Base-by-base conservation (phyloP, 305 asterid species). In the Galium porrigens region DNA sequence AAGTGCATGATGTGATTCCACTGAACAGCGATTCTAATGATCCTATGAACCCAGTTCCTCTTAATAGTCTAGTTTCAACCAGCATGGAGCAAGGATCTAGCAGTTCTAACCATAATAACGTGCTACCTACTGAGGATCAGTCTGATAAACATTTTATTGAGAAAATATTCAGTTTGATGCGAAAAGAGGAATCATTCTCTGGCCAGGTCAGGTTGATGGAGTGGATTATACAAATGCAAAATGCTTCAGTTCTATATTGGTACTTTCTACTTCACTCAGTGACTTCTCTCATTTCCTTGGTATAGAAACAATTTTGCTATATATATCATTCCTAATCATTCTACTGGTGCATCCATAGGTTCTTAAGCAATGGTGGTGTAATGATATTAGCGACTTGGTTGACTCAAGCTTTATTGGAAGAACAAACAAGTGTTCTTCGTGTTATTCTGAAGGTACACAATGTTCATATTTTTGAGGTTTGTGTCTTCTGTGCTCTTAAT, bases 381-480 rank as follows among this genome's bases (percentile, higher is more conserved):
- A 80, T 89, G 95, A 85, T 92, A 72, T 80, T 92, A 74, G 96
- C 95, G 4, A 84, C 95, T 54, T 92, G 96, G 99, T 73, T 92
- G 81, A 78, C 88, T 79, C 86, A 87, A 79, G 95, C 96, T 53
- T 92, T 88, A 68, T 67, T 68, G 29, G 96, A 92, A 82, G 99
- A 92, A 73, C 99, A 92, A 74, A 83, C 96, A 20, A 84, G 86
- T 68, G 82, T 79, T 77, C 84, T 92, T 70, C 78, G 75, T 72
- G 76, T 74, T 74, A 76, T 87, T 69, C 88, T 92, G 71, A 84
- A 85, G 94, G 99, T 92, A 36, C 33, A 46, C 42, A 34, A 29
- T 65, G 64, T 54, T n/a, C 34, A 12, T 20, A 33, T 33, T 36
- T 20, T 58, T 15, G 2, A 22, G 22, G 14, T 1, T 61, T 51